A percentile compares a stretch with the other conserved stretches of the same genome.
Conservation (phyloP, 2,329 filamentous ascomycete genomes). For the Ceratocystis destructans region DNA sequence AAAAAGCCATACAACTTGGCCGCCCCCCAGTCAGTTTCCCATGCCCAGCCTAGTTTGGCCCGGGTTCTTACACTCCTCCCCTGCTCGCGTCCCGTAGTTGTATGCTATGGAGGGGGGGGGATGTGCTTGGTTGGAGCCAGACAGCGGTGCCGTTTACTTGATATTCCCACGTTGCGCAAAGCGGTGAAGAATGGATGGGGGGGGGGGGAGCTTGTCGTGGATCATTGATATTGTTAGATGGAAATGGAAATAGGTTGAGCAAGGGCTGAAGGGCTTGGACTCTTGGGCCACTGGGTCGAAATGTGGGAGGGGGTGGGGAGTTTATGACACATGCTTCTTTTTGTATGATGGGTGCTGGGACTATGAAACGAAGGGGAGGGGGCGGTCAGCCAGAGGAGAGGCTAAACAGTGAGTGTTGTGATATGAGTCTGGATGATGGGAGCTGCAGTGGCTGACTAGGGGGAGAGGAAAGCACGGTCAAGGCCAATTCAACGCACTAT, state of each 20-base stretch:
- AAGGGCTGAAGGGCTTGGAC: not conserved
- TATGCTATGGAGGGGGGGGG: not conserved
- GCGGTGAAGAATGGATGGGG: not conserved
- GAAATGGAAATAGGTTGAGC: not conserved
- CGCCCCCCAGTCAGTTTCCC: not conserved
- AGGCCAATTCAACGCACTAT: too few species aligned
- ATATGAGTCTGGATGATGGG: not conserved
- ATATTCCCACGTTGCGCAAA: slow-evolving; percentile 4
- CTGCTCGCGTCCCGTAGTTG: not conserved
- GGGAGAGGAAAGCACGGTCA: too few species aligned
- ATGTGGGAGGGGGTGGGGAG: not conserved
- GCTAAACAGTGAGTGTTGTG: not conserved
- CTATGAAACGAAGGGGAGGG: not conserved
- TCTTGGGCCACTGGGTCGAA: not conserved
- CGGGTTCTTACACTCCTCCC: not conserved
- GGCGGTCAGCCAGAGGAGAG: not conserved
- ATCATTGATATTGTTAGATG: not conserved
- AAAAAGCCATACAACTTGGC: not conserved
- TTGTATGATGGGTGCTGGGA: not conserved
- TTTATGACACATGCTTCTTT: not conserved
- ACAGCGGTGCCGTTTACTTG: not conserved
- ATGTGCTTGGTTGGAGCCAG: not conserved
- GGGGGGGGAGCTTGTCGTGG: not conserved
- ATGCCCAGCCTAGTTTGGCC: too few species aligned
- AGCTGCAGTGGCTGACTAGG: too few species aligned